Percentiles rank a stretch among this genome's conserved stretches.
Conservation (phyloP, 805 yeast species). For the Torulaspora microellipsoides region DNA sequence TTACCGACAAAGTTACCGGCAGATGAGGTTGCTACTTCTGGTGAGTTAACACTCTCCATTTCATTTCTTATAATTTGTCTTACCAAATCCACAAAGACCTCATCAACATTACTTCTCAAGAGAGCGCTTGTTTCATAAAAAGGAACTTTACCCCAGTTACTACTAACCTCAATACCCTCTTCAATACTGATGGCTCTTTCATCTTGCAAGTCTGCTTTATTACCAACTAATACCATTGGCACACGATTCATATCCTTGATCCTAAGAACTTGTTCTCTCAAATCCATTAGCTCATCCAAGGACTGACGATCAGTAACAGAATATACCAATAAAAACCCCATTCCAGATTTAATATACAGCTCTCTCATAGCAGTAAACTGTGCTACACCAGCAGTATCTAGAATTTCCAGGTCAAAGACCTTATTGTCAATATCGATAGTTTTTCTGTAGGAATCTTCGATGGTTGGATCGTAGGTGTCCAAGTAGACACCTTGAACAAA, state of each 20-base stretch:
- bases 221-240: constrained; percentile 89
- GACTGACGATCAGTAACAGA: constrained; percentile 75
- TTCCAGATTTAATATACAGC: constrained; percentile 78
- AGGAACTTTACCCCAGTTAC: constrained; percentile 84
- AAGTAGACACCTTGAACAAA: constrained; percentile 86
- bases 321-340: constrained; percentile 84
- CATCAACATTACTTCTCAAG: constrained; percentile 83
- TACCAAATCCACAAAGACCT: constrained; percentile 82
- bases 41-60: constrained; percentile 19
- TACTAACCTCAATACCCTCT: constrained; percentile 78
- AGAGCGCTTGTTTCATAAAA: constrained; percentile 94
- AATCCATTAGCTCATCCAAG: constrained; percentile 67
- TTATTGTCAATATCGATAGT: constrained; percentile 85
- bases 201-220: constrained; percentile 77
- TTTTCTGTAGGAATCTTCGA: constrained; percentile 91
- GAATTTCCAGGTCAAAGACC: constrained; percentile 76
- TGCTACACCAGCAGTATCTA: constrained; percentile 93
- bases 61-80: constrained; percentile 63
- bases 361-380: constrained; percentile 97
- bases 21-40: background rate
- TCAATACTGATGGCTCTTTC: constrained; percentile 74
- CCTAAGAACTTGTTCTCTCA: constrained; percentile 78
- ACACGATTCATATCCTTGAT: constrained; percentile 71
- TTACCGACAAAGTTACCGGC: background rate
- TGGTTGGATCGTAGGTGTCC: constrained; percentile 94